Evolutionary conservation across 768 basidiomycete species (phyloP).

Genomic region (Rhodotorula kratochvilovae): DNA sequence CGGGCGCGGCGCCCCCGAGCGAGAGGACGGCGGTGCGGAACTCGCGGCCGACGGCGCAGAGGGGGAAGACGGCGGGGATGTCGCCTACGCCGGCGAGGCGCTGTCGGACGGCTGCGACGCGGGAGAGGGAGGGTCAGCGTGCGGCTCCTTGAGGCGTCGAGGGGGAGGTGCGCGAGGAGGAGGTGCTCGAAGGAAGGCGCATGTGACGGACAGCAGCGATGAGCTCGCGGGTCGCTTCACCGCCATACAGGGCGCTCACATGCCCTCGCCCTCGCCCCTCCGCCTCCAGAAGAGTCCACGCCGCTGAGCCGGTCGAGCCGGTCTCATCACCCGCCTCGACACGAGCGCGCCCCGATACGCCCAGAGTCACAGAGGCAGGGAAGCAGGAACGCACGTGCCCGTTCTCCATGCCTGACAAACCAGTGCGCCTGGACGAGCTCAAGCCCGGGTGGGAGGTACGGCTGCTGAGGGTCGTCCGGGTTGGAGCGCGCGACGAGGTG

Average conservation of each 20-base stretch:
- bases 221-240: too few species aligned
- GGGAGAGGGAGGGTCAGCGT: neutral
- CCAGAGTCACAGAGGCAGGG: neutral
- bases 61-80: constrained; percentile 22
- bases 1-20: neutral
- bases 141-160: neutral
- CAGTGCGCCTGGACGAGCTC: constrained; percentile 35
- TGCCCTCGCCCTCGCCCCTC: too few species aligned
- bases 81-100: constrained; percentile 26
- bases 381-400: constrained; percentile 2
- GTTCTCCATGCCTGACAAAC: constrained; percentile 33
- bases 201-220: too few species aligned
- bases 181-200: neutral
- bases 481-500: neutral
- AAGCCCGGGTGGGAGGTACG: constrained; percentile 13
- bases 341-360: too few species aligned
- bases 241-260: too few species aligned
- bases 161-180: neutral
- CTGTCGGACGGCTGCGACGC: constrained; percentile 13
- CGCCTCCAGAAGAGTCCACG: too few species aligned
- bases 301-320: neutral
- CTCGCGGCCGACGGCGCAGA: constrained; percentile 24
- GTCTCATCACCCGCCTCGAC: too few species aligned
- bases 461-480: too few species aligned
- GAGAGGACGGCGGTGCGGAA: constrained; percentile 28